These are phyloP conservation scores for Trichosanthes truncata DNA, from an alignment of 306 rosid genomes.

Conservation along the genomic window DNA sequence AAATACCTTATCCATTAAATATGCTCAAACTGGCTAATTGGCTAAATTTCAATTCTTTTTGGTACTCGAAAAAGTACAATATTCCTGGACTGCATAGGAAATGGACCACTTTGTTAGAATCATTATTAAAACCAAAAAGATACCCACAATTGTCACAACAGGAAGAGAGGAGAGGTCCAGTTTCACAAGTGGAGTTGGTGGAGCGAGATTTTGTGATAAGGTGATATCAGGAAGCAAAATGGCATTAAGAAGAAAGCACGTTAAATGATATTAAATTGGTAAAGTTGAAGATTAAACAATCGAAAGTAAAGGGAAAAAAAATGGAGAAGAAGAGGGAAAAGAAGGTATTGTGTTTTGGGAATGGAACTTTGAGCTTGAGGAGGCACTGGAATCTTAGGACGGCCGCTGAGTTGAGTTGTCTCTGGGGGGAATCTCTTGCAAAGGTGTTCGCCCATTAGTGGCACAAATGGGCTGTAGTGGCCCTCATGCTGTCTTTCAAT, in stretches of 20 bases:
- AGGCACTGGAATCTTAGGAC: constrained; percentile 49
- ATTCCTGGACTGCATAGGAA: not conserved
- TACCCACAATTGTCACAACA: not conserved
- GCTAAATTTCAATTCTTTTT: not conserved
- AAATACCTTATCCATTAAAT: too few species aligned
- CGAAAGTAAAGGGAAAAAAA: not conserved
- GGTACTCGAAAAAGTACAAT: not conserved
- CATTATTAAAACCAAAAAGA: not conserved
- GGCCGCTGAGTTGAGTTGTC: constrained; percentile 9
- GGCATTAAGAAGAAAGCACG: not conserved
- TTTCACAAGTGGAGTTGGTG: constrained; percentile 7
- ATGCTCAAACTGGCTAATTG: too few species aligned
- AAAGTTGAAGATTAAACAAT: not conserved
- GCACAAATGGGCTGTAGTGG: constrained; percentile 43
- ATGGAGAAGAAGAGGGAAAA: not conserved
- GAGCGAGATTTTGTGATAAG: not conserved
- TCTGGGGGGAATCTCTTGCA: constrained; percentile 49
- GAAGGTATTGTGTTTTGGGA: not conserved
- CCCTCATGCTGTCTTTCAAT: not conserved
- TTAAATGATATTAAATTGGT: not conserved
- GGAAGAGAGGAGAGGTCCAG: not conserved
- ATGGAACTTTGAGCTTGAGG: not conserved
- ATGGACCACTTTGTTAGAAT: not conserved
- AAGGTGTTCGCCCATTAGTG: constrained; percentile 42
- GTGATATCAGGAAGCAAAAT: constrained; percentile 1